Evolutionary conservation across 1,284 basidiomycete species (phyloP), one percentile per base, ranked within the genome.

Genomic region (Cryptococcus neoformans): DNA sequence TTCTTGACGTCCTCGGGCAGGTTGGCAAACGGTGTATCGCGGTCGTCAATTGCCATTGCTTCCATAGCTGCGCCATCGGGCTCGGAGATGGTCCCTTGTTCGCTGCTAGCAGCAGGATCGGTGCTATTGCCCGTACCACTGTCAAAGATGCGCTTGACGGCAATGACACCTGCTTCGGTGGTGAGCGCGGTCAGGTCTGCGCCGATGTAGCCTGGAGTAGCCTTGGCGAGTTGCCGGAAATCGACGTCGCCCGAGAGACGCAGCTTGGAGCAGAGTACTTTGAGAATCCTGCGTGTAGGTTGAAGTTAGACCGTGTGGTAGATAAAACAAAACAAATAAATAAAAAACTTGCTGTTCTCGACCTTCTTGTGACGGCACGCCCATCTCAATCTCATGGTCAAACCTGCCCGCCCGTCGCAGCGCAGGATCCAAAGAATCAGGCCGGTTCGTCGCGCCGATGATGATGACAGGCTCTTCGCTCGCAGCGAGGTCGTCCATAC

Each of bases 371-470:
- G 95, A 92, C 1, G 95, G 95, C 3, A 98, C 94, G 28, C 92
- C 90, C 88, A 98, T 93, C 53, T 89, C 89, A 56, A 99, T 98
- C 77, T 99, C 95, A 67, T 96, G 92, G 72, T 98, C 95, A 66
- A 99, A 99, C 44, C 95, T 81, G 2, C 95, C 95, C 2, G 94
- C 95, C 62, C 94, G 83, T 46, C 95, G 85, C 11, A 98, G 80
- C 0, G 95, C 95, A 0, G 94, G 87, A 73, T 99, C 95, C 7
- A 98, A 82, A 6, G 93, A 89, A 75, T 98, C 95, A 0, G 93
- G 93, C 45, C 95, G 83, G 75, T 98, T 99, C 0, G 94, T 98
- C 0, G 95, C 95, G 5, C 93, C 93, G 62, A 98, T 94, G 34
- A 99, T 90, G 56, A 98, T 87, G 37, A 99, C 87, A 1, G 94